Evolutionary conservation across 148 eudicot genomes (phyloP).

Genomic region (Tetragonia tetragonoides): DNA sequence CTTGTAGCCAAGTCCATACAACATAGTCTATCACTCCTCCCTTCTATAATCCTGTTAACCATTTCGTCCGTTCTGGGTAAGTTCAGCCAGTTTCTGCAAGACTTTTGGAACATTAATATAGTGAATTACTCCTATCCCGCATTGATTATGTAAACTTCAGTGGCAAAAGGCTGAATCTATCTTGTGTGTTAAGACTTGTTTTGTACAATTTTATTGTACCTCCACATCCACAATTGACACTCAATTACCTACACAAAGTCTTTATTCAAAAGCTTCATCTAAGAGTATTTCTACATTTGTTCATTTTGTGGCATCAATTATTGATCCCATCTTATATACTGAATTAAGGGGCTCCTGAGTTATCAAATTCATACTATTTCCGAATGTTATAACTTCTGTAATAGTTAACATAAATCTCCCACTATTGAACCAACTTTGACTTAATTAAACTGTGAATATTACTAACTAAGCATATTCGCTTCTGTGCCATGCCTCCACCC

Average conservation of each 20-base stretch:
- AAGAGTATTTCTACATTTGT: not conserved
- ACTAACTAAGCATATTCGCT: not conserved
- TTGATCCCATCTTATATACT: not conserved
- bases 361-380: not conserved
- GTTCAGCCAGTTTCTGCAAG: not conserved
- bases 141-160: not conserved
- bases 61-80: not conserved
- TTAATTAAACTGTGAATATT: not conserved
- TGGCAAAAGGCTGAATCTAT: not conserved
- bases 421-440: not conserved
- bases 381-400: not conserved
- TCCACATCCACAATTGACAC: not conserved
- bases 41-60: not conserved
- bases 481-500: not conserved
- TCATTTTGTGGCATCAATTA: not conserved
- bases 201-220: not conserved
- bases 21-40: not conserved
- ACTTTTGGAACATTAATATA: no score
- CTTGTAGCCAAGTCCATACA: not conserved
- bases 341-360: not conserved
- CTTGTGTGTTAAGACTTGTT: not conserved
- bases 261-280: not conserved
- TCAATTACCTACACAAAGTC: not conserved
- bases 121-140: not conserved
- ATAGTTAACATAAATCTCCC: not conserved